Base-by-base conservation (phyloP, 495 filamentous ascomycete species). In the Neurospora pannonica region DNA sequence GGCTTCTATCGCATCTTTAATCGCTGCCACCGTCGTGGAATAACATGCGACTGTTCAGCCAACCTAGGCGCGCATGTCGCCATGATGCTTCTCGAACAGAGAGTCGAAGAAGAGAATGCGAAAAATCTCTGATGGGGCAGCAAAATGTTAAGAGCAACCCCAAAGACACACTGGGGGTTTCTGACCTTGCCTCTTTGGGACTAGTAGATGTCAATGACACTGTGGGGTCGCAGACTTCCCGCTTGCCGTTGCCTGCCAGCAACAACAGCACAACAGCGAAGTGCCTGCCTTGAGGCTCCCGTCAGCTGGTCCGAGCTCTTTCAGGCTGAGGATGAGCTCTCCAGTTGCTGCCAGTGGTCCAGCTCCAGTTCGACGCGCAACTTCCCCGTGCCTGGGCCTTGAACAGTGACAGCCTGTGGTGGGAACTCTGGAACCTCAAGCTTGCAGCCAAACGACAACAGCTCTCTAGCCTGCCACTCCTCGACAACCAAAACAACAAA, bases 351-450 rank as follows among this genome's bases (percentile, higher is more conserved):
- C 9, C 72, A 43, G 70, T 62, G 54, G 74, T 71, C 72, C 69
- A 67, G 74, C 73, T 72, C 71, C 46, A 60, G 70, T 37, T 75
- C 76, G 79, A 83, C 81, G 78, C 81, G 81, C 81, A 83, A 81
- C 79, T 79, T 71, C 76, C 74, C 78, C 74, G 77, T 78, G 76
- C 76, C 77, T 78, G 75, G 71, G 72, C 71, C 38, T 37, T 19
- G 70, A 71, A 71, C 38, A 37, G 74, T 76, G 76, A 75, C 76
- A 67, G 54, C 54, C 54, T 34, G 54, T 78, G 71, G 75, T 39
- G 70, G 71, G 60, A 77, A 72, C 76, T 74, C 73, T 74, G 73
- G 62, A 71, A 73, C 74, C 39, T 72, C 54, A 71, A 70, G 69
- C 42, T 71, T 69, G 38, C 67, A 38, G n/a, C 70, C 75, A 71